phyloP scores from a whole-genome alignment of 2,329 filamentous ascomycete genomes.

The Aureobasidium subglaciale region DNA sequence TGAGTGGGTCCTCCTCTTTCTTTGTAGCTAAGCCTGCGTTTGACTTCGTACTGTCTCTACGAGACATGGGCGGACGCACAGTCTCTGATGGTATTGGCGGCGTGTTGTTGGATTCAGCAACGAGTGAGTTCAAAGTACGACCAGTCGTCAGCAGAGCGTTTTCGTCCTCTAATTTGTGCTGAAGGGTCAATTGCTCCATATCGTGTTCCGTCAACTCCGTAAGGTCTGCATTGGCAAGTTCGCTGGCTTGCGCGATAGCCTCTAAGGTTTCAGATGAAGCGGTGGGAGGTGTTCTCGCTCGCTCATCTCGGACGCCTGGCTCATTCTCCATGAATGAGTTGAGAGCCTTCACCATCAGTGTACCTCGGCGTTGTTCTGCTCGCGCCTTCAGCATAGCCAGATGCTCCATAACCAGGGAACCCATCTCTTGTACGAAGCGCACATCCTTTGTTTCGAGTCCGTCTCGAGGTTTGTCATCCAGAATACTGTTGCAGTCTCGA shows the following conservation, averaged over 20 bases:
- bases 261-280: not conserved
- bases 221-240: not conserved
- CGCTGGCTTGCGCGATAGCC: not conserved
- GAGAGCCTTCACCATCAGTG: conserved; percentile 48
- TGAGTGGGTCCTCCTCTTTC: conserved; percentile 20
- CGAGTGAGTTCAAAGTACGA: conserved; percentile 1
- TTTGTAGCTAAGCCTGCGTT: conserved; percentile 13
- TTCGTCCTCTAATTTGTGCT: conserved; percentile 8
- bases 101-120: not conserved
- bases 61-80: not conserved
- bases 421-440: conserved; percentile 50
- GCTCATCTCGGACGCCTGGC: conserved; percentile 12
- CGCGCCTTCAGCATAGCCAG: conserved; percentile 50
- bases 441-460: conserved; percentile 44
- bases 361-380: conserved; percentile 46
- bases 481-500: conserved; percentile 32
- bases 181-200: not conserved
- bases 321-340: conserved; percentile 38
- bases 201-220: conserved; percentile 12
- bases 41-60: conserved; percentile 4
- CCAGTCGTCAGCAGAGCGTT: not conserved
- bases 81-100: not conserved
- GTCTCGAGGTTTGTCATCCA: conserved; percentile 50
- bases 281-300: conserved; percentile 20
- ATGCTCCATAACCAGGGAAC: conserved; percentile 51